phyloP scores from a whole-genome alignment of 2,329 filamentous ascomycete species.

The Aspergillus awamori region DNA sequence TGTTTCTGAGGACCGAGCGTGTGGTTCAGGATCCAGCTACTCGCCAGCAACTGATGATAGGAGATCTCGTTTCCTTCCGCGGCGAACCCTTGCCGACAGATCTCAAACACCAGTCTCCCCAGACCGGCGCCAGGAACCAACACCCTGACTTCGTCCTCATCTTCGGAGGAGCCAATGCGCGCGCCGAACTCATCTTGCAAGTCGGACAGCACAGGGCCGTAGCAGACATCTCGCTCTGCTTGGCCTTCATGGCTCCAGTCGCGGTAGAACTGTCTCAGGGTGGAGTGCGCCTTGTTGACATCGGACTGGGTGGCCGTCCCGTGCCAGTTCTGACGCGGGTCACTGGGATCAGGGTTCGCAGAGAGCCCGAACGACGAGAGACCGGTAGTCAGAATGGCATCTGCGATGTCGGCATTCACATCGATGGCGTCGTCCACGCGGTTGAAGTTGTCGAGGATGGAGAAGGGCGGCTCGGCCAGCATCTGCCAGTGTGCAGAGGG shows the following conservation, averaged over 20 bases:
- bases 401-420: constrained; percentile 78
- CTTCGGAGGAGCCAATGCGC: constrained; percentile 26
- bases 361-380: constrained; percentile 68
- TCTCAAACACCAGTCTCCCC: constrained; percentile 84
- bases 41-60: constrained; percentile 92
- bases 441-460: constrained; percentile 75
- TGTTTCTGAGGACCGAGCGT: constrained; percentile 65
- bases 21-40: constrained; percentile 59
- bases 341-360: constrained; percentile 37
- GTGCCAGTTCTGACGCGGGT: constrained; percentile 63
- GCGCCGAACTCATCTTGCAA: constrained; percentile 56
- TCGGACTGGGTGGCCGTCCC: constrained; percentile 72
- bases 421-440: constrained; percentile 87
- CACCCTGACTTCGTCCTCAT: constrained; percentile 59
- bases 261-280: constrained; percentile 88
- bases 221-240: constrained; percentile 74
- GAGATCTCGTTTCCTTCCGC: constrained; percentile 94
- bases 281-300: constrained; percentile 88
- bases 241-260: constrained; percentile 86
- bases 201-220: constrained; percentile 70
- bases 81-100: constrained; percentile 71
- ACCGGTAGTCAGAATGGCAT: constrained; percentile 72
- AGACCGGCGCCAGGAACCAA: constrained; percentile 89
- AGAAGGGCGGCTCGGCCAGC: constrained; percentile 79
- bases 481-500: constrained; percentile 82